Conservation (phyloP, 2,329 filamentous ascomycete species). For the Penicillium sumatraense region DNA sequence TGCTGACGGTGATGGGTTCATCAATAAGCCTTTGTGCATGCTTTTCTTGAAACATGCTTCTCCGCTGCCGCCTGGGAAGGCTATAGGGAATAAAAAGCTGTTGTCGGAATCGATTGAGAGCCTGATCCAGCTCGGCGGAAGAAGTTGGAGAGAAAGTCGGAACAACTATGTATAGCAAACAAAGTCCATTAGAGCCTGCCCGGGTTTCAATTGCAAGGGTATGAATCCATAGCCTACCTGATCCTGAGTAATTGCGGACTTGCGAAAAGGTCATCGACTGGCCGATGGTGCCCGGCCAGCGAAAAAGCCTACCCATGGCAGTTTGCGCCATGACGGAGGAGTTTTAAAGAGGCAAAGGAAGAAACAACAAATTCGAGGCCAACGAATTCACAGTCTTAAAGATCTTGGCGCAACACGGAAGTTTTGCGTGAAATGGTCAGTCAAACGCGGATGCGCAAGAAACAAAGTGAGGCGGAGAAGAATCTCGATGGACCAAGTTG, state of each 20-base stretch:
- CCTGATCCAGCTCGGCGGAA: constrained; percentile 46
- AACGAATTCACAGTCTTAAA: background rate
- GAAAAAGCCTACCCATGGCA: constrained; percentile 42
- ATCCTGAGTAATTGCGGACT: constrained; percentile 36
- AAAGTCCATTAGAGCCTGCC: constrained; percentile 7
- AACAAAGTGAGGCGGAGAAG: constrained; percentile 27
- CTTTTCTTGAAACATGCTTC: constrained; percentile 44
- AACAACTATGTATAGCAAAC: constrained; percentile 30
- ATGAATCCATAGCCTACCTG: constrained; percentile 28
- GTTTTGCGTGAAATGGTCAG: background rate
- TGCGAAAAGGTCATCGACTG: constrained; percentile 39
- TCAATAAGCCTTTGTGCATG: constrained; percentile 41
- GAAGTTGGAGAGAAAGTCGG: constrained; percentile 46
- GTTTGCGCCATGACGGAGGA: constrained; percentile 43
- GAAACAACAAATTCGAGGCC: background rate
- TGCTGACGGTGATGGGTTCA: constrained; percentile 46
- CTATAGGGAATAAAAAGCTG: constrained; percentile 50
- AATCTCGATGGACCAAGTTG: constrained; percentile 23
- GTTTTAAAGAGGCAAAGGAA: background rate
- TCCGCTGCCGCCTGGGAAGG: constrained; percentile 42
- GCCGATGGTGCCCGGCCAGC: constrained; percentile 39
- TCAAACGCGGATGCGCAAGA: constrained; percentile 9
- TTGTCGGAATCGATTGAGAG: constrained; percentile 47
- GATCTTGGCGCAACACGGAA: background rate
- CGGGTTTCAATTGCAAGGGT: background rate